These are phyloP conservation scores for Rhizophagus clarus DNA, from an alignment of 192 early-diverging fungal genomes.

Conservation along the genomic window DNA sequence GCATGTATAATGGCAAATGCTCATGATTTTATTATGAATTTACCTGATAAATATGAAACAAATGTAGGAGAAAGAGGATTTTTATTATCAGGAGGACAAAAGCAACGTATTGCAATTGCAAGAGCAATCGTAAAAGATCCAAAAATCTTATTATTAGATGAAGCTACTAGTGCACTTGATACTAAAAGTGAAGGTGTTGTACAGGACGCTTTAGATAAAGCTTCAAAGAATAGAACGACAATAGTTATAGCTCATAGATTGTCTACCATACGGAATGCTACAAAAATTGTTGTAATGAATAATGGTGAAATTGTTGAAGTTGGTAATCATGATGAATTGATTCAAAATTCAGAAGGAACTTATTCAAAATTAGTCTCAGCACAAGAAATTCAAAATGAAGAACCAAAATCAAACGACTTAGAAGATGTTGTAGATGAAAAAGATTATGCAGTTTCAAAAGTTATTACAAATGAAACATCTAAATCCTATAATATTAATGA, in stretches of 20 bases:
- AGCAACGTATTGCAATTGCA: constrained; percentile 80
- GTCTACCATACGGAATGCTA: constrained; percentile 80
- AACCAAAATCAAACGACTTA: not conserved
- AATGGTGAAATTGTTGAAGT: constrained; percentile 63
- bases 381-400: constrained; percentile 47
- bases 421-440: not conserved
- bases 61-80: constrained; percentile 83
- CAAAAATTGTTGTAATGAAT: constrained; percentile 79
- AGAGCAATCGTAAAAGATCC: constrained; percentile 90
- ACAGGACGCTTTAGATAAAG: constrained; percentile 77
- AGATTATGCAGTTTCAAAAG: not conserved
- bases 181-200: constrained; percentile 73
- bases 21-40: constrained; percentile 71
- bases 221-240: constrained; percentile 72
- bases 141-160: constrained; percentile 83
- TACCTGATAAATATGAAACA: constrained; percentile 86
- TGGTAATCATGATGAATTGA: constrained; percentile 74
- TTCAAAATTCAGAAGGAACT: constrained; percentile 49
- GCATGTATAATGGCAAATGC: constrained; percentile 73
- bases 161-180: constrained; percentile 89
- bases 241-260: constrained; percentile 86
- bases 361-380: constrained; percentile 60
- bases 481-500: not conserved
- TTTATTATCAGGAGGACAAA: constrained; percentile 62
- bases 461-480: not conserved